Base-by-base conservation (phyloP, 805 yeast genomes). In the Pichia ethanolica region DNA sequence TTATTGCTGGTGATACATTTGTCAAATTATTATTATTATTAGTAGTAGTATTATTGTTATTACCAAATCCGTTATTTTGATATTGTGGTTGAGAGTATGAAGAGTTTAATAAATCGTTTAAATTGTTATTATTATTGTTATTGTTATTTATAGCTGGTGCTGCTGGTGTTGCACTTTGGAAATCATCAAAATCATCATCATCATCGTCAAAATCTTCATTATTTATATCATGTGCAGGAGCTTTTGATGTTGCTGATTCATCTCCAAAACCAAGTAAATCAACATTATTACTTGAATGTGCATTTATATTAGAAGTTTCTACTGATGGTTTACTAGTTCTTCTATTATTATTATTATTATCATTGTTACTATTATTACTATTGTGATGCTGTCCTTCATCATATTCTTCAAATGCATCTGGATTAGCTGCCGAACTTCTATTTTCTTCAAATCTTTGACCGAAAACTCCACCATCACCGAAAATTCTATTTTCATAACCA, bases 111-210 rank as follows among this genome's bases (percentile, higher is more conserved):
- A 70, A 53, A 45, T 64, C 66, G 5, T 28, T 5, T 41, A 44
- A 42, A 25, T 39, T 42, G 28, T 42, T 42, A 7, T 12, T 11
- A 6, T 27, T 27, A 5, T 20, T 12, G 2, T 65, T 45, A 45
- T 51, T 36, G 8, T 53, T 28, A 10, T 55, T 44, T 4, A 55
- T 35, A 8, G 63, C 48, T 4, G 56, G 46, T 9, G 54, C 38
- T 9, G 56, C 42, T 62, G 64, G 14, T 11, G 52, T 43, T 4
- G 89, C 85, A 51, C 74, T 68, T 65, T 86, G 91, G 74, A 86
- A 86, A 56, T 86, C 93, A 55, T 85, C 89, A 62, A 86, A 86
- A 39, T 86, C 93, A 54, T 84, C 55, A 49, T 76, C 79, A 32
- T 77, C 86, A 9, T 64, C 65, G 6, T 47, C 57, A 12, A 28